Conservation (phyloP, 2,329 filamentous ascomycete species). For the Microascus cirrosus region DNA sequence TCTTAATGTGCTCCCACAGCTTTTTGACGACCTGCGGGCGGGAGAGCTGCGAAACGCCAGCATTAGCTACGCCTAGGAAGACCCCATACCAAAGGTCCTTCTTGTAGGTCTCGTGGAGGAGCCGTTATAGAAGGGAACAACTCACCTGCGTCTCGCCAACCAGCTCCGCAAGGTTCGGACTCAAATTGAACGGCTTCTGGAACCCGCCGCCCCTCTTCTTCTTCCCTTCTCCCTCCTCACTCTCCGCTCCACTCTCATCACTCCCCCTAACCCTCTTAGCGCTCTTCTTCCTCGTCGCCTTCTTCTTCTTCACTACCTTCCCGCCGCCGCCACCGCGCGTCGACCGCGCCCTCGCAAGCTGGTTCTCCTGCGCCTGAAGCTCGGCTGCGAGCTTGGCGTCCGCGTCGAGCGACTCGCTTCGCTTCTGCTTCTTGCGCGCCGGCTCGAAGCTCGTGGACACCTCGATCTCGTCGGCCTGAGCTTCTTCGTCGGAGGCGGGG, state of each 20-base stretch:
- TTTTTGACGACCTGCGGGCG: conserved; percentile 93
- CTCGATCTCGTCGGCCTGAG: conserved; percentile 30
- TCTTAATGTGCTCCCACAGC: conserved; percentile 92
- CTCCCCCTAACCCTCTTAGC: conserved; percentile 62
- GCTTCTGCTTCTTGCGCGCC: conserved; percentile 57
- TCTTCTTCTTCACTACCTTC: conserved; percentile 52
- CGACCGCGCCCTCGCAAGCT: conserved; percentile 50
- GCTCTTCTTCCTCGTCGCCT: conserved; percentile 68
- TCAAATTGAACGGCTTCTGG: conserved; percentile 74
- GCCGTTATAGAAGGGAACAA: conserved; percentile 5
- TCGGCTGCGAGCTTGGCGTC: conserved; percentile 81
- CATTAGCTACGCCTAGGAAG: neutral
- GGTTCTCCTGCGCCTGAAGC: conserved; percentile 87
- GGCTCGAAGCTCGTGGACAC: conserved; percentile 30
- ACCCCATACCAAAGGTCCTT: neutral
- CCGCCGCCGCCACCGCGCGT: conserved; percentile 58
- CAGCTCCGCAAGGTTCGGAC: conserved; percentile 55
- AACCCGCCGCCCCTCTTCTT: conserved; percentile 87
- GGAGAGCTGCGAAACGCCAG: conserved; percentile 53
- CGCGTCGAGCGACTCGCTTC: conserved; percentile 51
- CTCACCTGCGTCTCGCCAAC: conserved; percentile 58
- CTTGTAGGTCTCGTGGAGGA: no score
- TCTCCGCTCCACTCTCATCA: conserved; percentile 70
- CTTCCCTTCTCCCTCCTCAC: conserved; percentile 43
- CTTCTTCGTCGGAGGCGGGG: conserved; percentile 16